A percentile compares a stretch with the other conserved stretches of the same genome.
Conservation (phyloP, 2,329 filamentous ascomycete species). For the Penicillium sp. region DNA sequence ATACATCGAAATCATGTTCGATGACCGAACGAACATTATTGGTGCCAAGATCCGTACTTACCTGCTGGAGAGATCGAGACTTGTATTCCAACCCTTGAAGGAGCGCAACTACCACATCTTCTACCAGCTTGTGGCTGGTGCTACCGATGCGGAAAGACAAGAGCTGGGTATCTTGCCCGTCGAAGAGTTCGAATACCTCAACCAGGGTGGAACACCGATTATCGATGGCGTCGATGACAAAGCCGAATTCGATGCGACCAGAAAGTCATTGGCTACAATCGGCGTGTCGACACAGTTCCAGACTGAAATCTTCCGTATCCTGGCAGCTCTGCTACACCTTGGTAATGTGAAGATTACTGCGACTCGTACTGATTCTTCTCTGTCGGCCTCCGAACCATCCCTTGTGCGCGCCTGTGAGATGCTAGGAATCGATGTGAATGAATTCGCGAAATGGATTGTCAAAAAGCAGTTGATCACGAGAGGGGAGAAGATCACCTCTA, state of each 20-base stretch:
- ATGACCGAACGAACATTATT: slow-evolving; percentile 91
- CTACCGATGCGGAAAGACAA: slow-evolving; percentile 78
- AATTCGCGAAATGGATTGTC: slow-evolving; percentile 96
- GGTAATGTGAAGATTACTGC: slow-evolving; percentile 96
- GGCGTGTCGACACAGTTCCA: slow-evolving; percentile 77
- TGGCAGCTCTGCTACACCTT: slow-evolving; percentile 88
- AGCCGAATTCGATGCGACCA: slow-evolving; percentile 86
- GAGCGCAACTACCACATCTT: slow-evolving; percentile 99
- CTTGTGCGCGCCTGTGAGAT: slow-evolving; percentile 79
- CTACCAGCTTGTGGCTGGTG: slow-evolving; percentile 92
- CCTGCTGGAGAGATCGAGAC: slow-evolving; percentile 86
- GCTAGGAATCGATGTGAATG: slow-evolving; percentile 79
- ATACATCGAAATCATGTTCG: slow-evolving; percentile 99
- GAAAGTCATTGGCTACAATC: slow-evolving; percentile 82
- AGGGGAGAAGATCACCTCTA: slow-evolving; percentile 96
- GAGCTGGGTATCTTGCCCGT: slow-evolving; percentile 77
- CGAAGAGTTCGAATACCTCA: slow-evolving; percentile 93
- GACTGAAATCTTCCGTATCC: slow-evolving; percentile 80
- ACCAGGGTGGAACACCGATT: slow-evolving; percentile 85
- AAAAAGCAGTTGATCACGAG: slow-evolving; percentile 98
- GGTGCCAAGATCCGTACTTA: slow-evolving; percentile 97
- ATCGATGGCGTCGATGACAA: slow-evolving; percentile 97
- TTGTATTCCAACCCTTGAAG: slow-evolving; percentile 96
- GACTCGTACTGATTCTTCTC: slow-evolving; percentile 81
- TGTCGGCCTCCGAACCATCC: slow-evolving; percentile 78